Evolutionary conservation across 2,329 filamentous ascomycete genomes (phyloP).

Genomic region (Mycosphaerelloides madeirae): DNA sequence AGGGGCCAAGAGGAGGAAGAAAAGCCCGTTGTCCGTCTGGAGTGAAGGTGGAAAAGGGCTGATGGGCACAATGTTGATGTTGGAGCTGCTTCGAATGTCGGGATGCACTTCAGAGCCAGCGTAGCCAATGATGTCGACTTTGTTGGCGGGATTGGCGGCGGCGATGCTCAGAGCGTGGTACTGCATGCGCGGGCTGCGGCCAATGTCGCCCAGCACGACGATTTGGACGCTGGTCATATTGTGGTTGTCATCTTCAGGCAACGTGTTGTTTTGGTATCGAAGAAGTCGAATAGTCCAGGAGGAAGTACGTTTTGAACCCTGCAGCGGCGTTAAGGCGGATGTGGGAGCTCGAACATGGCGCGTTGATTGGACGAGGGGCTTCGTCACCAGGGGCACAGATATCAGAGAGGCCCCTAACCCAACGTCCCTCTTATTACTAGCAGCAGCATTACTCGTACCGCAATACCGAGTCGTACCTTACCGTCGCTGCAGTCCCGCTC

Average conservation of each 20-base stretch:
- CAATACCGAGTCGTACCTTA: too few species aligned
- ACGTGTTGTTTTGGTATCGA: too few species aligned
- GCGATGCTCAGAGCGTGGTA: conserved; percentile 94
- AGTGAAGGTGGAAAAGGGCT: conserved; percentile 62
- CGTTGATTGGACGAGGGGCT: too few species aligned
- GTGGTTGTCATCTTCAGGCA: too few species aligned
- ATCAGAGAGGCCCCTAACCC: not conserved
- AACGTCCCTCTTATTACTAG: too few species aligned
- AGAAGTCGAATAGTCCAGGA: too few species aligned
- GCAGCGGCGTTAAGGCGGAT: too few species aligned
- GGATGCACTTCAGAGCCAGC: conserved; percentile 78
- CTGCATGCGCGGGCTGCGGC: conserved; percentile 94
- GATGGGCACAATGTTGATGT: conserved; percentile 68
- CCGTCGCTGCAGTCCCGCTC: too few species aligned
- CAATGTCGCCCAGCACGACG: conserved; percentile 90
- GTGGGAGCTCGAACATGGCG: too few species aligned
- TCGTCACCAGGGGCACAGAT: not conserved
- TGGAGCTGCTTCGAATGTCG: conserved; percentile 63
- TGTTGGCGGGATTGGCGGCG: conserved; percentile 62
- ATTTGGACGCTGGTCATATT: conserved; percentile 60
- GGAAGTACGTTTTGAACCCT: too few species aligned
- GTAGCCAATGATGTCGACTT: conserved; percentile 84
- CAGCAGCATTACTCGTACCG: too few species aligned
- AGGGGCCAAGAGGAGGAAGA: conserved; percentile 74
- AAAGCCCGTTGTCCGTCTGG: conserved; percentile 61